These are phyloP conservation scores for Chlorella sp. DNA, from an alignment of 139 green algal species.

Conservation along the genomic window DNA sequence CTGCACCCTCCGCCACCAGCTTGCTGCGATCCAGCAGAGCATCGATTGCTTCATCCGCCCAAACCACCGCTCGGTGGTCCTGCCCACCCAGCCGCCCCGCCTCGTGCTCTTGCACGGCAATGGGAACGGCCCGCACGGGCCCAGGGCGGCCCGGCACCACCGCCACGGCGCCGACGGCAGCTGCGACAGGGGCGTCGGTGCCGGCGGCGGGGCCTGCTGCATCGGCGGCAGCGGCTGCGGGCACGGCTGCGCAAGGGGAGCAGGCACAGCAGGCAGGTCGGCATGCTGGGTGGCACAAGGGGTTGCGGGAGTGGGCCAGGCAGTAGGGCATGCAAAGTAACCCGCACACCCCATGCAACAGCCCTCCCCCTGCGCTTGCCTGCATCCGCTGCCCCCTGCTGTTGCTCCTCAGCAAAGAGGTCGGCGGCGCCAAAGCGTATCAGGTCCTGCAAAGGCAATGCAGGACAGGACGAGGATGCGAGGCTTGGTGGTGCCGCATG, in stretches of 20 bases:
- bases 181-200: background rate
- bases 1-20: background rate
- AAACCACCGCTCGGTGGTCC: constrained; percentile 8
- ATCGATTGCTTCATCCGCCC: constrained; percentile 9
- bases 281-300: background rate
- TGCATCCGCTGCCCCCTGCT: background rate
- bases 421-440: constrained; percentile 9
- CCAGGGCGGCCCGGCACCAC: background rate
- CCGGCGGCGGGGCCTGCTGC: background rate
- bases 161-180: background rate
- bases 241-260: background rate
- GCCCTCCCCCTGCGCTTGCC: background rate
- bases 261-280: background rate
- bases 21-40: background rate
- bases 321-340: too few species aligned
- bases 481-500: background rate
- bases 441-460: constrained; percentile 5
- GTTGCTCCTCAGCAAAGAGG: constrained; percentile 22
- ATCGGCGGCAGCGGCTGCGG: background rate
- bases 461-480: background rate
- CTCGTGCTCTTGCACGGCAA: constrained; percentile 1
- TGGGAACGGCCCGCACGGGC: background rate
- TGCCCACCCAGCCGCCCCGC: constrained; percentile 12
- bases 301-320: background rate
- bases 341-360: background rate